phyloP scores from a whole-genome alignment of 257 asterid genomes.

The Catharanthus roseus region DNA sequence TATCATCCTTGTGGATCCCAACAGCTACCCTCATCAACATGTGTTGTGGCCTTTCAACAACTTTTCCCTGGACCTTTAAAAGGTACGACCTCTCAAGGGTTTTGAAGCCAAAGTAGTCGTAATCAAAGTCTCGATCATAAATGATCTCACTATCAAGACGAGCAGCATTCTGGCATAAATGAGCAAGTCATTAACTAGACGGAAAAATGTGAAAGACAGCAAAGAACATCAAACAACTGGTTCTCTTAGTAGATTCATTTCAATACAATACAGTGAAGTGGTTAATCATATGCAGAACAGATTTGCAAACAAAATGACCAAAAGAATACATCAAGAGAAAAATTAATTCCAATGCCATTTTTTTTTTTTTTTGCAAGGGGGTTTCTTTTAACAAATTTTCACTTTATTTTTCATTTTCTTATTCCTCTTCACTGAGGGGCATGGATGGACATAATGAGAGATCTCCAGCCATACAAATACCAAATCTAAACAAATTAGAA shows the following conservation, averaged over 20 bases:
- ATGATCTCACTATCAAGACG: slow-evolving; percentile 92
- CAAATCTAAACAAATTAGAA: neutral
- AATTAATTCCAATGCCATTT: neutral
- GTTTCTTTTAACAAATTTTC: neutral
- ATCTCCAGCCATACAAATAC: neutral
- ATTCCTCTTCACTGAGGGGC: neutral
- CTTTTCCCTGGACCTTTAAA: slow-evolving; percentile 67
- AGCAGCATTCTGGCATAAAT: slow-evolving; percentile 56
- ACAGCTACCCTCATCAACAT: slow-evolving; percentile 98
- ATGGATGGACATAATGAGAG: neutral
- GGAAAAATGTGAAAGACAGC: neutral
- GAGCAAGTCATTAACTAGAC: slow-evolving; percentile 5
- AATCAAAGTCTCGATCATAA: slow-evolving; percentile 90
- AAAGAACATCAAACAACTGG: neutral
- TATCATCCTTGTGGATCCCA: slow-evolving; percentile 82
- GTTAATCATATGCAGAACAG: neutral
- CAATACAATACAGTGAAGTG: too few relatives aligned
- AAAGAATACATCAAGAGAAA: neutral
- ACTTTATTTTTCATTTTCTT: neutral
- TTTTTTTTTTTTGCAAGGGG: neutral
- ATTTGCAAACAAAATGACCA: neutral
- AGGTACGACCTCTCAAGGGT: slow-evolving; percentile 94
- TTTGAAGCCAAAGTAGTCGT: slow-evolving; percentile 91
- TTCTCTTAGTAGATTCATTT: too few relatives aligned
- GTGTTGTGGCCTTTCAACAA: slow-evolving; percentile 97